Evolutionary conservation across 257 asterid genomes (phyloP).

Genomic region (Knoxia roxburghii): DNA sequence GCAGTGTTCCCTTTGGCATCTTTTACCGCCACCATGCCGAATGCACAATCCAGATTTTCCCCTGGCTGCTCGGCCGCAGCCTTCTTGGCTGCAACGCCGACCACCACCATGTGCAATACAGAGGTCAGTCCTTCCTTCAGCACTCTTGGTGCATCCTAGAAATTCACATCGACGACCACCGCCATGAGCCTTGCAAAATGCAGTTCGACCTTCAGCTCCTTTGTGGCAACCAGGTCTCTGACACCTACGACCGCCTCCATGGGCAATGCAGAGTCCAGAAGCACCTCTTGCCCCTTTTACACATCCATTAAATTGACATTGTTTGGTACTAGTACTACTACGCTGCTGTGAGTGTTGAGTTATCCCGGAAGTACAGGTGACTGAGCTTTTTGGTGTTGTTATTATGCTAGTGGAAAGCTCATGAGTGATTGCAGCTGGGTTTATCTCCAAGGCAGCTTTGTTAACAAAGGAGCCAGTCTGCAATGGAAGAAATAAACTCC

Average conservation of each 20-base stretch:
- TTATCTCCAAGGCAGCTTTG: conserved; percentile 33
- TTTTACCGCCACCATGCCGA: conserved; percentile 96
- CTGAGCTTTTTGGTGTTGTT: conserved; percentile 75
- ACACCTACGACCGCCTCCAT: conserved; percentile 95
- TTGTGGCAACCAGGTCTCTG: conserved; percentile 77
- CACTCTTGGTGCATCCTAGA: conserved; percentile 89
- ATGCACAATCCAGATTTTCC: conserved; percentile 91
- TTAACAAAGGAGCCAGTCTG: conserved; percentile 33
- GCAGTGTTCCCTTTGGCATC: conserved; percentile 82
- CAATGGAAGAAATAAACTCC: conserved; percentile 28
- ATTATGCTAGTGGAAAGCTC: conserved; percentile 49
- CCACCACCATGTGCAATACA: conserved; percentile 98
- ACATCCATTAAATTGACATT: conserved; percentile 83
- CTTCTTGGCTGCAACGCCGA: conserved; percentile 68
- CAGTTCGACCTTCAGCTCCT: conserved; percentile 97
- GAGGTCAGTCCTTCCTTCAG: conserved; percentile 87
- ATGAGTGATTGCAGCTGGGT: conserved; percentile 34
- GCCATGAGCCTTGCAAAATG: conserved; percentile 96
- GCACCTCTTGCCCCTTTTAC: conserved; percentile 93
- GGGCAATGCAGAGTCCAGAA: conserved; percentile 87
- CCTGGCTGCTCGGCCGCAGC: conserved; percentile 77
- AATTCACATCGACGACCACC: conserved; percentile 89
- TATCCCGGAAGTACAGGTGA: conserved; percentile 98
- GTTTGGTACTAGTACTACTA: conserved; percentile 47
- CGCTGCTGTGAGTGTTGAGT: conserved; percentile 58